These are phyloP conservation scores for Ilyonectria robusta DNA, from an alignment of 2,329 filamentous ascomycete genomes.

Conservation along the genomic window DNA sequence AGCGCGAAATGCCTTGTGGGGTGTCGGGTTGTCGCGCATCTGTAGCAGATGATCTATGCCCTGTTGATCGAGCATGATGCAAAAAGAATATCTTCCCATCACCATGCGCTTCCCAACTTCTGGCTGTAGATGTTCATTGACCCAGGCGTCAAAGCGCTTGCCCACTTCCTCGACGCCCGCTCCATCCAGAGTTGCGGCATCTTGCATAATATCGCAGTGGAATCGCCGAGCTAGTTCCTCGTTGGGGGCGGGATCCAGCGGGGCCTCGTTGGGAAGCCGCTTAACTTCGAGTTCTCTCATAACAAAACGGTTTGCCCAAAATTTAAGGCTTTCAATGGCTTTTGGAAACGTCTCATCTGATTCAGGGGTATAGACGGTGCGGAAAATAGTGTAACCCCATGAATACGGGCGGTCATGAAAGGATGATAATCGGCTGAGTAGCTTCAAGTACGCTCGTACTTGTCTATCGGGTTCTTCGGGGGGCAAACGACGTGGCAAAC, in stretches of 20 bases:
- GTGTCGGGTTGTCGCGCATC: no score
- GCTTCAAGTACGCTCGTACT: no score
- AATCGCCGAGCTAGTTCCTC: slow-evolving; percentile 39
- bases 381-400: slow-evolving; percentile 43
- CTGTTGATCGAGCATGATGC: slow-evolving; percentile 41
- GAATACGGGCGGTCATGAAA: slow-evolving; percentile 39
- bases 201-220: slow-evolving; percentile 37
- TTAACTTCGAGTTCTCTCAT: slow-evolving; percentile 18
- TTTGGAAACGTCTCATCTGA: slow-evolving; percentile 34
- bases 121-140: slow-evolving; percentile 20
- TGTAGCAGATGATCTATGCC: slow-evolving; percentile 35
- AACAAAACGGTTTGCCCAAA: slow-evolving; percentile 31
- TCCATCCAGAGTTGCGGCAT: slow-evolving; percentile 29
- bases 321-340: slow-evolving; percentile 33
- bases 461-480: no score
- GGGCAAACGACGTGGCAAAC: no score
- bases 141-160: slow-evolving; percentile 37
- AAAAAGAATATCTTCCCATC: slow-evolving; percentile 36
- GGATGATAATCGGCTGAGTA: no score
- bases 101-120: slow-evolving; percentile 10
- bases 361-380: slow-evolving; percentile 37
- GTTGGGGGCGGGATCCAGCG: slow-evolving; percentile 29
- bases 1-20: slow-evolving; percentile 25
- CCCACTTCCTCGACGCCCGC: slow-evolving; percentile 33
- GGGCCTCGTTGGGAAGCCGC: neutral